Conservation (phyloP, 805 yeast genomes). For the Isabelozyma rhagii region DNA sequence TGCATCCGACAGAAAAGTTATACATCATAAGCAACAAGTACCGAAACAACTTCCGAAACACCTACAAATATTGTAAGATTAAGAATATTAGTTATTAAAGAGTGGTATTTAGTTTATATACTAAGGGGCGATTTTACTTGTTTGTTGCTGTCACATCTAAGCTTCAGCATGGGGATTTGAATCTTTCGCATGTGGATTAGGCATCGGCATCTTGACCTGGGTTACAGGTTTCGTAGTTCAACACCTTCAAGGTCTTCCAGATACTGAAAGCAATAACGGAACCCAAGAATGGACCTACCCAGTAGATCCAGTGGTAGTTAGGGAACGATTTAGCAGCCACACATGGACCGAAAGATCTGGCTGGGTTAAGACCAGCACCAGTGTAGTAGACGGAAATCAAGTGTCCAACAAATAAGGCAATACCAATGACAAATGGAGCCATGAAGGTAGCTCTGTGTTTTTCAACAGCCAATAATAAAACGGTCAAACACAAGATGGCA, state of each 20-base stretch:
- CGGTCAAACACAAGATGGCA: conserved; percentile 68
- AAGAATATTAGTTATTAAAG: no score
- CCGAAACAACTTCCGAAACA: no score
- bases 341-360: conserved; percentile 83
- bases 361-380: conserved; percentile 92
- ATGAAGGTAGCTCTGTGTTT: conserved; percentile 69
- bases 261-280: conserved; percentile 61
- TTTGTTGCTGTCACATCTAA: no score
- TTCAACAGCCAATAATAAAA: conserved; percentile 80
- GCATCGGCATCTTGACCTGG: conserved; percentile 66
- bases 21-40: no score
- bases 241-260: conserved; percentile 62
- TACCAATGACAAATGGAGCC: conserved; percentile 83
- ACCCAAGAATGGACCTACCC: conserved; percentile 86
- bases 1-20: no score
- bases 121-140: no score
- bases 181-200: conserved; percentile 9
- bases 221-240: conserved; percentile 67
- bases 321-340: conserved; percentile 75
- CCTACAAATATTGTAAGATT: no score
- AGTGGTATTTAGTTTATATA: no score
- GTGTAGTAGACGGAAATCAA: conserved; percentile 78
- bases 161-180: no score
- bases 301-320: conserved; percentile 83
- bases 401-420: conserved; percentile 78